phyloP scores from a whole-genome alignment of 805 yeast species.

The Metschnikowia rubicola region DNA sequence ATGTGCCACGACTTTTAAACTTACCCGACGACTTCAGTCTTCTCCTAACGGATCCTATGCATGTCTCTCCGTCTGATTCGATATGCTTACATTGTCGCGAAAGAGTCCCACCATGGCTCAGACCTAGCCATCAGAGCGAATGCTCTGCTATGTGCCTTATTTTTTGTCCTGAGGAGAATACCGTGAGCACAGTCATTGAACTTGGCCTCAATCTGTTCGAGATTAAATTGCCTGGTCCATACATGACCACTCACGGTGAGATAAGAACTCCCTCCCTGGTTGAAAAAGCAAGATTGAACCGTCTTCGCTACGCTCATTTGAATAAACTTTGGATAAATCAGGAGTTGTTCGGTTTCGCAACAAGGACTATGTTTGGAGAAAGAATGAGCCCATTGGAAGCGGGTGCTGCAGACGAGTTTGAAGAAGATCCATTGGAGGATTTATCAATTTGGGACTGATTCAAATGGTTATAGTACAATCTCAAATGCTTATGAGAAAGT shows the following conservation, averaged over 20 bases:
- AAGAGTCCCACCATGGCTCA: conserved; percentile 3
- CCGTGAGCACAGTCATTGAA: conserved; percentile 22
- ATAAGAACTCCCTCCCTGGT: conserved; percentile 53
- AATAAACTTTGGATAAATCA: conserved; percentile 62
- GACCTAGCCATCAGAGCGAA: conserved; percentile 1
- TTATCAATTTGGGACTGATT: conserved; percentile 6
- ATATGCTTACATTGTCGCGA: conserved; percentile 38
- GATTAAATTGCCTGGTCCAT: conserved; percentile 57
- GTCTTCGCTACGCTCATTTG: conserved; percentile 52
- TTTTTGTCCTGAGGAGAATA: conserved; percentile 23
- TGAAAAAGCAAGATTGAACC: conserved; percentile 55
- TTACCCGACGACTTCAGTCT: conserved; percentile 43
- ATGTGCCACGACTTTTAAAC: conserved; percentile 48
- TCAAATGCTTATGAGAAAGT: too few species aligned
- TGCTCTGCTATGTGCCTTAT: conserved; percentile 10
- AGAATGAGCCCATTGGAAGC: conserved; percentile 6
- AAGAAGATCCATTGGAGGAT: conserved; percentile 11
- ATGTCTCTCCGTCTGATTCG: conserved; percentile 17
- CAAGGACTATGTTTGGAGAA: conserved; percentile 21
- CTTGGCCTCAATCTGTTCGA: conserved; percentile 25
- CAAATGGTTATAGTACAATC: background rate
- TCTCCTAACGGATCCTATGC: conserved; percentile 24
- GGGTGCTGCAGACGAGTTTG: conserved; percentile 7
- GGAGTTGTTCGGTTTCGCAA: conserved; percentile 48
- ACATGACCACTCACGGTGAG: conserved; percentile 73